Percentiles rank a stretch among this genome's conserved stretches.
These are phyloP conservation scores for Copromyces sp. DNA, from an alignment of 495 filamentous ascomycete genomes.

Conservation along the genomic window DNA sequence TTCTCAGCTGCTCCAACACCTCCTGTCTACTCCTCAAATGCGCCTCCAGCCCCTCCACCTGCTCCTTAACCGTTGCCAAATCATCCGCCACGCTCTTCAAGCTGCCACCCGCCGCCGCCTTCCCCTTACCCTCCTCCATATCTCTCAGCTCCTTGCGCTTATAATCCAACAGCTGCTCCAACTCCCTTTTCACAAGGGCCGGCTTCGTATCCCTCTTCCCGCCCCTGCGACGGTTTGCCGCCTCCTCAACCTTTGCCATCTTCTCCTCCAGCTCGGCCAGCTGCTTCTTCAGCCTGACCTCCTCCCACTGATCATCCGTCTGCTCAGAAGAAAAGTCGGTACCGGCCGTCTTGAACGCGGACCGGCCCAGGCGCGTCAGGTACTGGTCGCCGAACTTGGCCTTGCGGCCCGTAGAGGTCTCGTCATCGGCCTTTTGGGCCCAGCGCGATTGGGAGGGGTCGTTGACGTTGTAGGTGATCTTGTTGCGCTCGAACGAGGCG, in stretches of 20 bases:
- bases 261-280: slow-evolving; percentile 77
- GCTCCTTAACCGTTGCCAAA: slow-evolving; percentile 64
- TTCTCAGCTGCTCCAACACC: slow-evolving; percentile 46
- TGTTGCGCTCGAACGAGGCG: slow-evolving; percentile 81
- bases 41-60: slow-evolving; percentile 59
- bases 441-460: slow-evolving; percentile 51
- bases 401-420: slow-evolving; percentile 74
- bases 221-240: slow-evolving; percentile 45
- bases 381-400: slow-evolving; percentile 96
- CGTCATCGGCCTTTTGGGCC: slow-evolving; percentile 58
- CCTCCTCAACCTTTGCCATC: slow-evolving; percentile 63
- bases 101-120: slow-evolving; percentile 49
- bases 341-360: slow-evolving; percentile 65
- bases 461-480: slow-evolving; percentile 92
- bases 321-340: slow-evolving; percentile 72
- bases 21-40: slow-evolving; percentile 50
- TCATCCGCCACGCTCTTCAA: slow-evolving; percentile 53
- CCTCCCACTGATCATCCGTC: slow-evolving; percentile 82
- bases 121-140: slow-evolving; percentile 66
- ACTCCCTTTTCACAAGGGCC: slow-evolving; percentile 83
- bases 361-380: slow-evolving; percentile 70
- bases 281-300: slow-evolving; percentile 87
- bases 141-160: slow-evolving; percentile 58
- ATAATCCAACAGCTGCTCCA: slow-evolving; percentile 80
- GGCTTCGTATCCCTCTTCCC: slow-evolving; percentile 57